Evolutionary conservation across 805 yeast genomes (phyloP).

Genomic region (Starmerella etchellsii): DNA sequence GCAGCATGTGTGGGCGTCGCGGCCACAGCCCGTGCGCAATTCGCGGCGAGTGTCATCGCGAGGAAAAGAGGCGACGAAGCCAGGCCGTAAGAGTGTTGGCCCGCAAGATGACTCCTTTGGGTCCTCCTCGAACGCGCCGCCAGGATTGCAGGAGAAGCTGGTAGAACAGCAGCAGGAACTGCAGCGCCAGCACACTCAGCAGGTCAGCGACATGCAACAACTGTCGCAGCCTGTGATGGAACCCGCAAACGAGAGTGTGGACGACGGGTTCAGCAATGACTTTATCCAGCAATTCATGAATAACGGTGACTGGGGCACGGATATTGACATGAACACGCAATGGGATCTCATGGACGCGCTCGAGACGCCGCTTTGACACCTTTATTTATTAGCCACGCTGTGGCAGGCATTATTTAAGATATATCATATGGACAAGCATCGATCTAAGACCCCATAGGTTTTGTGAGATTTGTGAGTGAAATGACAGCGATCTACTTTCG

Average conservation of each 20-base stretch:
- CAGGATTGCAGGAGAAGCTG: not conserved
- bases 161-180: too few relatives aligned
- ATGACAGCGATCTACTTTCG: too few relatives aligned
- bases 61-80: not conserved
- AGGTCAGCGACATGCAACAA: not conserved
- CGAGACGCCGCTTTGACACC: slow-evolving; percentile 1
- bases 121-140: not conserved
- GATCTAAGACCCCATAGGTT: too few relatives aligned
- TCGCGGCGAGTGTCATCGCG: not conserved
- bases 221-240: too few relatives aligned
- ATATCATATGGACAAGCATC: too few relatives aligned
- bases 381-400: not conserved
- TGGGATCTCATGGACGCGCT: slow-evolving; percentile 17
- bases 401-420: too few relatives aligned
- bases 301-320: slow-evolving; percentile 10
- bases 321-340: slow-evolving; percentile 11
- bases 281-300: slow-evolving; percentile 12
- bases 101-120: too few relatives aligned
- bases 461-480: too few relatives aligned
- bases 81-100: too few relatives aligned
- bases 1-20: slow-evolving; percentile 15
- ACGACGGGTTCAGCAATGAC: slow-evolving; percentile 3
- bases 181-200: not conserved
- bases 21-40: slow-evolving; percentile 7
- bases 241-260: not conserved